phyloP scores from a whole-genome alignment of 768 basidiomycete species.

The Tulasnella sp. region DNA sequence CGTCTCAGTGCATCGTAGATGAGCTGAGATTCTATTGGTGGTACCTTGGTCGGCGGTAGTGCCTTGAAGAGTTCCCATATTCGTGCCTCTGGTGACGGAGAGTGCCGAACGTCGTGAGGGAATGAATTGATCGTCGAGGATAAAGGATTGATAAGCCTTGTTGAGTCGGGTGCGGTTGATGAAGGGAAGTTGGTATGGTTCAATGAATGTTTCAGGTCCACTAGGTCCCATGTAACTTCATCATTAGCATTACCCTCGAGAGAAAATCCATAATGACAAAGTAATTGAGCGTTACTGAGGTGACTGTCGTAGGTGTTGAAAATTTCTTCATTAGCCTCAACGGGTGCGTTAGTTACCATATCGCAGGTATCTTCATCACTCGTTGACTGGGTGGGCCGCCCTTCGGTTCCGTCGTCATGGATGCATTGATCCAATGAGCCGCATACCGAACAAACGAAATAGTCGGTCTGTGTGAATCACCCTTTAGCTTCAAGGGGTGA shows the following conservation, averaged over 20 bases:
- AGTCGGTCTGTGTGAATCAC: slow-evolving; percentile 42
- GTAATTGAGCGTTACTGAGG: slow-evolving; percentile 50
- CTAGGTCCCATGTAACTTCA: slow-evolving; percentile 17
- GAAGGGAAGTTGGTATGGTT: background rate
- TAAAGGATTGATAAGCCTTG: too few relatives aligned
- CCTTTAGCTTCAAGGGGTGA: background rate
- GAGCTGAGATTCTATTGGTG: too few relatives aligned
- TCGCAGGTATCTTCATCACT: slow-evolving; percentile 32
- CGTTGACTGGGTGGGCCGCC: background rate
- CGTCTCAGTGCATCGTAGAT: too few relatives aligned
- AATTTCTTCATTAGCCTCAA: slow-evolving; percentile 42
- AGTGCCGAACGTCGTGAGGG: background rate
- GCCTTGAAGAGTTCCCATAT: too few relatives aligned
- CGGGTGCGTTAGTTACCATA: slow-evolving; percentile 48
- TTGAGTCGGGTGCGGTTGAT: too few relatives aligned
- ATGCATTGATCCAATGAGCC: slow-evolving; percentile 53
- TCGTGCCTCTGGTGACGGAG: too few relatives aligned
- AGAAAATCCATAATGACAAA: slow-evolving; percentile 58
- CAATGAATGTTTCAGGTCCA: background rate
- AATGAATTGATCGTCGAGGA: background rate
- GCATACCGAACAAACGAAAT: slow-evolving; percentile 57
- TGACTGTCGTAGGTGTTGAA: slow-evolving; percentile 65
- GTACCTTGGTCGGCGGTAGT: too few relatives aligned
- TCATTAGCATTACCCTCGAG: slow-evolving; percentile 65
- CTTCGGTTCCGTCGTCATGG: slow-evolving; percentile 37